Evolutionary conservation across 768 basidiomycete species (phyloP), one percentile per base, ranked within the genome.

Genomic region (Coprinopsis sp.): DNA sequence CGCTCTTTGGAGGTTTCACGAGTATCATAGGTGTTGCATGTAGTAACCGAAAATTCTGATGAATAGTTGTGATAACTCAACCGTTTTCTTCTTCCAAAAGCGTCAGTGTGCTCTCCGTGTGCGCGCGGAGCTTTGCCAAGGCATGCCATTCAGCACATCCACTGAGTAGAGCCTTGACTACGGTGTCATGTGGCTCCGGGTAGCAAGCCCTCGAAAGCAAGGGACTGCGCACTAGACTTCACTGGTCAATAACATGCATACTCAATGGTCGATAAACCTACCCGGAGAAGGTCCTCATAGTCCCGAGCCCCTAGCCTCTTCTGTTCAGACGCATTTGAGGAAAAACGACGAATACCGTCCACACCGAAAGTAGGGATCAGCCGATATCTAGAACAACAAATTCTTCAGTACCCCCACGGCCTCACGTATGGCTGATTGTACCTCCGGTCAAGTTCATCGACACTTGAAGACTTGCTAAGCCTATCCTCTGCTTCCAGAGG

Each of bases 281-380:
- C 71, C 58, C 71, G 68, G 0, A 72, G 49, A 2, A 70, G 27
- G 27, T 72, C 69, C 41, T 71, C 66, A 33, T 63, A 72, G 44
- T 72, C 64, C 0, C 60, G 54, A 0, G 64, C 70, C 1, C 63
- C 61, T 3, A 61, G 37, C 6, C 67, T 60, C 42, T 57, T 59
- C 52, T 67, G 57, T 5, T 61, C 57, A 0, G 65, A 60, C 0
- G 64, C 51, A 37, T 68, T 67, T 0, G 40, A 50, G 5, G 52
- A 40, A 39, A 72, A 70, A 1, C 50, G 44, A 0, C 59, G 56
- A n/a, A 72, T 72, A 0, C 51, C 60, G 25, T 67, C 3, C n/a
- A n/a, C n/a, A 10, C 59, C 57, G 47, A 65, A 65, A 11, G 55
- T 55, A 18, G 58, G 52, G 3, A 64, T 53, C 2, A 23, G n/a